Conservation (phyloP, 441 rosid species). For the Euphorbia schlechtendalii region DNA sequence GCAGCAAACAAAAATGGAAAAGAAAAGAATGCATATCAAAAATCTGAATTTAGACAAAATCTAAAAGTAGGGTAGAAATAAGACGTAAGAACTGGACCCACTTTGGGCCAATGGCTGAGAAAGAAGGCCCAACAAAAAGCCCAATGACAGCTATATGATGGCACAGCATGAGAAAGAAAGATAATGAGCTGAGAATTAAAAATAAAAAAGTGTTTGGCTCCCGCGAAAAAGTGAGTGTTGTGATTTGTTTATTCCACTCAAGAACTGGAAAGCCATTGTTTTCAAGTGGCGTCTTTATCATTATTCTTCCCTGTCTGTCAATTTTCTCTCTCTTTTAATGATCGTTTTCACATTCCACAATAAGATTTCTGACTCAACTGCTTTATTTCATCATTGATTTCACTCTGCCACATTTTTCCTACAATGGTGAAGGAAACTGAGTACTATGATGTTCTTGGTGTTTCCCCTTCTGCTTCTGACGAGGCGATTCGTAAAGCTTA, state of each 20-base stretch:
- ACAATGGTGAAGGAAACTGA: slow-evolving; percentile 78
- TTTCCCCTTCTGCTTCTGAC: slow-evolving; percentile 69
- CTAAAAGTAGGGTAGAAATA: too few relatives aligned
- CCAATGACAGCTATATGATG: slow-evolving; percentile 21
- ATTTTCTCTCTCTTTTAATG: too few relatives aligned
- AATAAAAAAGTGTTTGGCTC: slow-evolving; percentile 44
- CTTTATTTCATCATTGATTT: background rate
- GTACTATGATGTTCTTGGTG: slow-evolving; percentile 83
- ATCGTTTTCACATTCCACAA: slow-evolving; percentile 1
- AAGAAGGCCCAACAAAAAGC: background rate
- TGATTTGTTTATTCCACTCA: slow-evolving; percentile 39
- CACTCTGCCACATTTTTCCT: background rate
- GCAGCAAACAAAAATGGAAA: background rate
- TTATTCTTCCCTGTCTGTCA: too few relatives aligned
- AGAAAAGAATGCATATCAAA: too few relatives aligned
- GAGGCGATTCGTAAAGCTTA: slow-evolving; percentile 89
- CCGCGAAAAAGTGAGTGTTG: slow-evolving; percentile 46
- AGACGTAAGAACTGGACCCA: background rate
- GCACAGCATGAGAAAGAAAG: slow-evolving; percentile 10
- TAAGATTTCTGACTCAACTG: background rate
- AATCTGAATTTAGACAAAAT: background rate
- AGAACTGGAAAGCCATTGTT: slow-evolving; percentile 61
- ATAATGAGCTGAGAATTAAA: slow-evolving; percentile 9
- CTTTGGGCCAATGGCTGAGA: background rate
- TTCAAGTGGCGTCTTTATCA: too few relatives aligned